Evolutionary conservation across 495 filamentous ascomycete genomes (phyloP).

Genomic region (Alectoria sarmentosa): DNA sequence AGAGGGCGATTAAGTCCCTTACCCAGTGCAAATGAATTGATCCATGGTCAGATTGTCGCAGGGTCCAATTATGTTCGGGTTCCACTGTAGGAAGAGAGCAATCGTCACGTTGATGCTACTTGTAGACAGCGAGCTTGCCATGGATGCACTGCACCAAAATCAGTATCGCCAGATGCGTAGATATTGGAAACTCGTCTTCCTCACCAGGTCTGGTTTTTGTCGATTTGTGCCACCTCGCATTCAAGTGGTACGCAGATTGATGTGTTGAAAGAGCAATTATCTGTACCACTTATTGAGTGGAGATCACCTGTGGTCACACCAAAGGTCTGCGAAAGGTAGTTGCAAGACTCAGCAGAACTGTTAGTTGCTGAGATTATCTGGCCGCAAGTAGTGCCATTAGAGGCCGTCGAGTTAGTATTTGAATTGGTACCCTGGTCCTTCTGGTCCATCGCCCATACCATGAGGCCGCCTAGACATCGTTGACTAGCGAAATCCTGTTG

Average conservation of each 20-base stretch:
- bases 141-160: background rate
- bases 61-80: background rate
- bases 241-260: background rate
- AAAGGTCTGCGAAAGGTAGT: background rate
- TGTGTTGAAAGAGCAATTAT: background rate
- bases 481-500: background rate
- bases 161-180: background rate
- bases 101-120: background rate
- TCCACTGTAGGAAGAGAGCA: background rate
- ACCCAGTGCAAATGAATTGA: background rate
- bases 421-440: slow-evolving; percentile 12
- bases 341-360: background rate
- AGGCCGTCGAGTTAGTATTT: background rate
- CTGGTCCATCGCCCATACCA: slow-evolving; percentile 22
- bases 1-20: background rate
- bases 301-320: background rate
- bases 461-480: background rate
- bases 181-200: too few relatives aligned
- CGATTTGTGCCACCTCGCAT: background rate
- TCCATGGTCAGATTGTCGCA: background rate
- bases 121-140: background rate
- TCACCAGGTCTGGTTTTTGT: background rate
- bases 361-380: background rate
- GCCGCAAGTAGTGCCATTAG: background rate
- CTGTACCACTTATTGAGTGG: background rate